Base-by-base conservation (phyloP, 495 filamentous ascomycete genomes). In the Annulohypoxylon bovei region DNA sequence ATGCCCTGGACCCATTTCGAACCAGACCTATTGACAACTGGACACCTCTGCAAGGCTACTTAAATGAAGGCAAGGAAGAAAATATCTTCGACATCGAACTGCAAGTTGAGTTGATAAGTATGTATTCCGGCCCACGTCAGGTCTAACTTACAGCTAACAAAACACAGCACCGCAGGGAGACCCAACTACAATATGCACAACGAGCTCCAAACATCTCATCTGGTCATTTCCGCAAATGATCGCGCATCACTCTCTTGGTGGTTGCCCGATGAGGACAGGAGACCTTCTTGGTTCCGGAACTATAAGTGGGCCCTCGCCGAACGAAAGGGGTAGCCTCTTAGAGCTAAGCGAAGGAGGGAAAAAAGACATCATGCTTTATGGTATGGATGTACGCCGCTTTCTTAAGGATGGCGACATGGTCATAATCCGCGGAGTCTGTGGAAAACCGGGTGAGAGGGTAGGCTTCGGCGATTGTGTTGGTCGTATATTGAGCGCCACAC, bases 201-300 rank as follows among this genome's bases (percentile, higher is more conserved):
- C 89, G 42, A 92, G 84, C 61, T 86, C 88, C 8, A 84, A 81
- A 63, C 88, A 97, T 77, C 86, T 98, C 27, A 86, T 98, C 20
- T 98, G 88, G 85, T 97, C 93, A 0, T 98, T 97, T 81, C 87
- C 92, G 12, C 95, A 98, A 80, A 97, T 98, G 93, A 83, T 98
- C 37, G 90, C 95, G 0, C 95, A 98, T 76, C 95, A 98, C 76
- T 90, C 92, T 5, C 85, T 95, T 47, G 92, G 90, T 1, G 95
- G 95, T 22, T 98, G 95, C 77, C 89, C 90, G 14, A 77, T 98
- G 82, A 86, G 88, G 40, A 84, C 90, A 0, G 95, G 95, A 35
- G 95, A 98, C 71, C 79, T 98, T 54, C 78, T 98, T 1, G 95
- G 93, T 18, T 94, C 91, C 3, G 95, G 95, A 2, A 98, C 95